Evolutionary conservation across 371 early-diverging fungal species (phyloP).

Genomic region (Mortierella sp.): DNA sequence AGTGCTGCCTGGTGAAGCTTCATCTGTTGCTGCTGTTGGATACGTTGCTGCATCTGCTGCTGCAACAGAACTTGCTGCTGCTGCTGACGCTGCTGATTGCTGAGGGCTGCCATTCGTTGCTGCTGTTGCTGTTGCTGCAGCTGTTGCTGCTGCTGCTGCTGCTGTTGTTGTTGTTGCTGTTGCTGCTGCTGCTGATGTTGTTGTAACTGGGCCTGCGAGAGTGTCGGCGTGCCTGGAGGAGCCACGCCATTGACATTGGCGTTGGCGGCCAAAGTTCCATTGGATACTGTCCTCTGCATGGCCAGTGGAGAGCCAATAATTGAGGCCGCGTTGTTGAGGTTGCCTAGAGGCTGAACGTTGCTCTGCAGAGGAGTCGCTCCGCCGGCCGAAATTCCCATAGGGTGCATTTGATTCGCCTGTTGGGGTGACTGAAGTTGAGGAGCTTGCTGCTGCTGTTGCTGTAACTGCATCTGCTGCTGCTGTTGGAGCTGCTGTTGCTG

Average conservation of each 20-base stretch:
- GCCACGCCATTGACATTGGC: constrained; percentile 13
- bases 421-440: constrained; percentile 38
- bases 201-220: constrained; percentile 56
- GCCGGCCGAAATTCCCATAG: constrained; percentile 34
- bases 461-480: constrained; percentile 15
- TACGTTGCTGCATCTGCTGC: constrained; percentile 55
- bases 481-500: constrained; percentile 41
- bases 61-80: constrained; percentile 50
- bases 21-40: constrained; percentile 49
- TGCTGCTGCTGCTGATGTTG: constrained; percentile 30
- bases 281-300: constrained; percentile 49
- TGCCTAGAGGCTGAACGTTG: constrained; percentile 20
- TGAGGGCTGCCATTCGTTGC: constrained; percentile 27
- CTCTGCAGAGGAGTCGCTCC: constrained; percentile 9
- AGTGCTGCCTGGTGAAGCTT: constrained; percentile 51
- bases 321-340: constrained; percentile 43
- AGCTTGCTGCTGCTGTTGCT: constrained; percentile 33
- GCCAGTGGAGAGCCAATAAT: constrained; percentile 42
- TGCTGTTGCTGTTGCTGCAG: constrained; percentile 38
- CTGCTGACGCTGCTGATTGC: constrained; percentile 31
- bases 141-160: constrained; percentile 53
- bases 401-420: constrained; percentile 35
- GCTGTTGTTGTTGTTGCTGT: constrained; percentile 47
- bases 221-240: constrained; percentile 36
- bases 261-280: constrained; percentile 7